A percentile compares a stretch with the other conserved stretches of the same genome.
Conservation (phyloP, 176 grass and related monocot genomes). For the Hyparrhenia diplandra region DNA sequence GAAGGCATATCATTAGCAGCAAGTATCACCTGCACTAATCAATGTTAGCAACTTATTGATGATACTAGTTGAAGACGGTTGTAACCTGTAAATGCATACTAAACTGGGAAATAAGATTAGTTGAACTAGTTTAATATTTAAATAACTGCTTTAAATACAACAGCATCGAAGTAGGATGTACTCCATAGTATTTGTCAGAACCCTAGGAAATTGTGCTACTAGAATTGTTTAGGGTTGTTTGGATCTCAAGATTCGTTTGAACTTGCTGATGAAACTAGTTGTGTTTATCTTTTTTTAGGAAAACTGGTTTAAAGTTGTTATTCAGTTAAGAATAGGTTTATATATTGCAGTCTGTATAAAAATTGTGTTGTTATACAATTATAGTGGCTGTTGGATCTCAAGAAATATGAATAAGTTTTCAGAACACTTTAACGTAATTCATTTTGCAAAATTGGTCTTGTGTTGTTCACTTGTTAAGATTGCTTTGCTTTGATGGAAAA, state of each 20-base stretch:
- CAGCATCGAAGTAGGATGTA: background rate
- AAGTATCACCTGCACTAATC: constrained; percentile 80
- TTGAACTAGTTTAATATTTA: background rate
- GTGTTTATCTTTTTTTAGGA: background rate
- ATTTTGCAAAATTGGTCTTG: background rate
- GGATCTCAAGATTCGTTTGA: background rate
- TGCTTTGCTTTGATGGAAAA: background rate
- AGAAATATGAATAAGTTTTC: background rate
- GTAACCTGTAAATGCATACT: background rate
- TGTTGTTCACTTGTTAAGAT: background rate
- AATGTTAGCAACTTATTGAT: constrained; percentile 2
- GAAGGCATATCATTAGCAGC: constrained; percentile 96
- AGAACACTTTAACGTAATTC: too few relatives aligned
- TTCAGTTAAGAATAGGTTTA: background rate
- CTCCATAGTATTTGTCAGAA: background rate
- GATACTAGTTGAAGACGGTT: constrained; percentile 14
- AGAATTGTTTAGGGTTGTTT: background rate
- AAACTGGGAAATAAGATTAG: background rate
- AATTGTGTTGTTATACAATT: background rate
- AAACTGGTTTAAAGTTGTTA: background rate
- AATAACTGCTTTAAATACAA: background rate
- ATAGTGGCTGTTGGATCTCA: background rate
- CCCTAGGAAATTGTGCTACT: background rate
- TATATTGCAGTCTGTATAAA: background rate
- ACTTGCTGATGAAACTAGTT: background rate